phyloP scores from a whole-genome alignment of 768 basidiomycete species.

The Russula sp. region DNA sequence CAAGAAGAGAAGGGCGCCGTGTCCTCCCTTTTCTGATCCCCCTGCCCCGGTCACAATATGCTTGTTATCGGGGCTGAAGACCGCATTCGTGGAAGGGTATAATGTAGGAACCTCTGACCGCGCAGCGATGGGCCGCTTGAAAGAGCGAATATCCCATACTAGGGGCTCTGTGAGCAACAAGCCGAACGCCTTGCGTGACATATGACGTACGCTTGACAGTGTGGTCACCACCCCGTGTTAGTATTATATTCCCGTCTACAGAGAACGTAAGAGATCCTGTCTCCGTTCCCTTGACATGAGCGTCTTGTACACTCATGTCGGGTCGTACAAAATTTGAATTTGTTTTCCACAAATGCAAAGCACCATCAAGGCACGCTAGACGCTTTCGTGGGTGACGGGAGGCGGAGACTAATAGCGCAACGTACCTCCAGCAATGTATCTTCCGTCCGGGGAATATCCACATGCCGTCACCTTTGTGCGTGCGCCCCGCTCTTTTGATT shows the following conservation, averaged over 20 bases:
- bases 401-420: slow-evolving; percentile 17
- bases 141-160: slow-evolving; percentile 94
- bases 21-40: slow-evolving; percentile 56
- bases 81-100: slow-evolving; percentile 90
- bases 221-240: slow-evolving; percentile 91
- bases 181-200: not conserved
- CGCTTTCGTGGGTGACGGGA: not conserved
- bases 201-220: slow-evolving; percentile 82
- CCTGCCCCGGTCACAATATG: slow-evolving; percentile 81
- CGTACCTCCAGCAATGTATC: slow-evolving; percentile 81
- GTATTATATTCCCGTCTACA: slow-evolving; percentile 76
- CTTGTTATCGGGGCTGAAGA: slow-evolving; percentile 93
- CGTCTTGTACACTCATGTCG: slow-evolving; percentile 77
- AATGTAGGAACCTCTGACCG: slow-evolving; percentile 61
- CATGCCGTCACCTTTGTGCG: slow-evolving; percentile 88
- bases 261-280: slow-evolving; percentile 86
- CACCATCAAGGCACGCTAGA: slow-evolving; percentile 87
- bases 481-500: slow-evolving; percentile 91
- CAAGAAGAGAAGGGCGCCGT: slow-evolving; percentile 71
- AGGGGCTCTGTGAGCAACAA: slow-evolving; percentile 2
- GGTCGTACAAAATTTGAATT: slow-evolving; percentile 92
- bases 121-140: slow-evolving; percentile 83
- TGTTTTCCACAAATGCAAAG: slow-evolving; percentile 89
- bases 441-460: slow-evolving; percentile 86
- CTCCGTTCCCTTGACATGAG: slow-evolving; percentile 81